These are phyloP conservation scores for Sapria himalayana DNA, from an alignment of 345 rosid genomes.

Conservation along the genomic window DNA sequence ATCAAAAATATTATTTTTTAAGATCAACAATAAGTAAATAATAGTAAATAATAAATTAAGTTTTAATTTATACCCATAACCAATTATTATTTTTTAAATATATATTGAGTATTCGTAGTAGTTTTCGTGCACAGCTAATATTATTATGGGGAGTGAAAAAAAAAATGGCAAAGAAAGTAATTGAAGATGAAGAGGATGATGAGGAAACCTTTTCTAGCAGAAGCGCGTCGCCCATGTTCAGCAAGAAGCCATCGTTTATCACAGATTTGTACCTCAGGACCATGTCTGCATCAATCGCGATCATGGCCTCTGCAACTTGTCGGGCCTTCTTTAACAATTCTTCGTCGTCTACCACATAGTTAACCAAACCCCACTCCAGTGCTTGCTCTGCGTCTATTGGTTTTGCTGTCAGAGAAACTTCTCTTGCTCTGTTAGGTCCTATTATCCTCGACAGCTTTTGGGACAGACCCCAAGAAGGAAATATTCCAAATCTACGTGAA, in stretches of 20 bases:
- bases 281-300: conserved; percentile 51
- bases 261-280: conserved; percentile 60
- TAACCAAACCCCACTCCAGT: conserved; percentile 68
- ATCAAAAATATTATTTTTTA: no score
- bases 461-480: conserved; percentile 94
- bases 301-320: conserved; percentile 43
- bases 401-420: conserved; percentile 39
- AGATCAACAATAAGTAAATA: background rate
- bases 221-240: conserved; percentile 58
- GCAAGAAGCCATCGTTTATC: conserved; percentile 57
- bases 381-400: conserved; percentile 73
- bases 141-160: background rate
- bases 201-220: conserved; percentile 52
- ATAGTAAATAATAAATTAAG: background rate
- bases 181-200: background rate
- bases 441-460: conserved; percentile 71
- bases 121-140: no score
- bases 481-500: conserved; percentile 54
- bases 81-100: no score
- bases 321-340: conserved; percentile 42
- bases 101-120: no score
- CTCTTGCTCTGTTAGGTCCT: conserved; percentile 68
- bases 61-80: no score
- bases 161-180: background rate
- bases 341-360: conserved; percentile 55